Evolutionary conservation across 192 early-diverging fungal species (phyloP), one percentile per base, ranked within the genome.

Genomic region (Umbelopsis vinacea): DNA sequence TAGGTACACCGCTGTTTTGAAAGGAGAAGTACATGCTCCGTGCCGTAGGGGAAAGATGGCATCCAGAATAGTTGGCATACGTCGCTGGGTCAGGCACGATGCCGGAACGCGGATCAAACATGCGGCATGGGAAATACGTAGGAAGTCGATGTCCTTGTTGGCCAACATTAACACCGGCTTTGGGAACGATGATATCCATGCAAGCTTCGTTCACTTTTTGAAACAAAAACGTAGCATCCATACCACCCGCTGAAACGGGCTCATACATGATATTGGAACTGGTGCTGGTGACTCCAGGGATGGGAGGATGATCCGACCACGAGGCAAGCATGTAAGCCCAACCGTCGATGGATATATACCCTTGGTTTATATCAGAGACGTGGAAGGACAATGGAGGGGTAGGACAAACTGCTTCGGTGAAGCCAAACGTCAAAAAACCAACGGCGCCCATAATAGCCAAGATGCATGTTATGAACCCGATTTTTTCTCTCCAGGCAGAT

Each of bases 401-500:
- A 37, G 76, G 74, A 37, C 87, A 93, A 12, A 93, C 78, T 33
- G 86, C 87, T 74, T 89, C 84, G 57, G 89, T 86, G 71, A 93
- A 84, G 23, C 92, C 95, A 75, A 97, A 96, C 8, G 94, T 96
- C 70, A 96, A 73, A 78, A 97, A 96, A 12, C 92, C 95, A 52
- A 96, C 87, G 35, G 73, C 74, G 4, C 67, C 73, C 87, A 94
- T 93, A 54, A 95, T 83, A 2, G 91, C 7, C 11, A 93, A 24
- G 70, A 96, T 96, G 63, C 96, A 85, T 22, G 87, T 88, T 35
- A 95, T 92, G 22, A 97, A 83, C 0, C 92, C 92, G 63, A 97
- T 90, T 74, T 97, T 97, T 83, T 97, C 96, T 74, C 94, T 87
- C 89, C 92, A 97, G n/a, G 96, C 96, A 71, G 79, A 78, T 74